phyloP scores from a whole-genome alignment of 179 eudicot species.

The Amaranthus tricolor region DNA sequence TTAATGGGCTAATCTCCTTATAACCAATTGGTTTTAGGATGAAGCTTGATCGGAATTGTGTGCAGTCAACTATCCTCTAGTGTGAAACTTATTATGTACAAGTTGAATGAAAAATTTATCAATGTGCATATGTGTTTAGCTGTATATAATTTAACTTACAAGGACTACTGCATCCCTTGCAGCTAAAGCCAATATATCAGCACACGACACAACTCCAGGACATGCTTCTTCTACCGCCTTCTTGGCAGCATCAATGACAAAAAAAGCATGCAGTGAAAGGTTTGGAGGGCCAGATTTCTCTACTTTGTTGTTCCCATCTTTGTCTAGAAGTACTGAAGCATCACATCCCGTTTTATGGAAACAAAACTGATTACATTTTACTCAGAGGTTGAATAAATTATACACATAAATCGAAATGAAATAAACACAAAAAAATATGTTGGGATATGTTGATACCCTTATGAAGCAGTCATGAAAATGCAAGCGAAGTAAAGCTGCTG shows the following conservation, averaged over 20 bases:
- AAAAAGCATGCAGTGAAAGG: conserved; percentile 71
- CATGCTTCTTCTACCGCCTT: conserved; percentile 52
- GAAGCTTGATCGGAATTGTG: too few species aligned
- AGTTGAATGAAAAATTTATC: too few species aligned
- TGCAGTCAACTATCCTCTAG: too few species aligned
- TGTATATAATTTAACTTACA: conserved; percentile 23
- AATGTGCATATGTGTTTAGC: too few species aligned
- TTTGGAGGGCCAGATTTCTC: conserved; percentile 79
- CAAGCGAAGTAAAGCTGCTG: conserved; percentile 68
- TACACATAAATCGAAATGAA: neutral
- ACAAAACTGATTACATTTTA: neutral
- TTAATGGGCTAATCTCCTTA: too few species aligned
- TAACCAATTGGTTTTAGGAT: too few species aligned
- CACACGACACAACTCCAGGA: conserved; percentile 78
- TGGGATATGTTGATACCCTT: conserved; percentile 16
- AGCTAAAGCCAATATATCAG: conserved; percentile 71
- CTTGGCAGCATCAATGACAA: conserved; percentile 68
- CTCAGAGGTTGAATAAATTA: neutral
- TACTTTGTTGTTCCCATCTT: conserved; percentile 48
- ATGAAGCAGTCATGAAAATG: conserved; percentile 88
- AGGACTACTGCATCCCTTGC: conserved; percentile 60
- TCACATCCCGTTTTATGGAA: conserved; percentile 63
- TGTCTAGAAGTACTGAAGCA: conserved; percentile 73
- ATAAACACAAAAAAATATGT: neutral
- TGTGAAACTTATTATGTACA: too few species aligned